Conservation (phyloP, 768 basidiomycete genomes). For the Suillus variegatus region DNA sequence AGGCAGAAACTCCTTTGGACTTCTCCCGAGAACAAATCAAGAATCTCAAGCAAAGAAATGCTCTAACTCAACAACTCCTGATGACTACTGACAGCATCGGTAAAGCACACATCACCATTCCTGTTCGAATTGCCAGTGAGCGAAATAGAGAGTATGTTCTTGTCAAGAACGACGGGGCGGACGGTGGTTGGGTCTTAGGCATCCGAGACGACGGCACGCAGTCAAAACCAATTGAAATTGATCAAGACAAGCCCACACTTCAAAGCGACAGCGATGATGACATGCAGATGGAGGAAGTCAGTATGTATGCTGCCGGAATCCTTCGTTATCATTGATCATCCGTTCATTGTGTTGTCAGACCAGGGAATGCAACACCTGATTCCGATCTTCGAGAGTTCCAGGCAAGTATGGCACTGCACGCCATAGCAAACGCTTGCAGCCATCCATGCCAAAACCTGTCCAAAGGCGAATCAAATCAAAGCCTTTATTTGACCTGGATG, state of each 20-base stretch:
- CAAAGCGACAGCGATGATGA: conserved; percentile 46
- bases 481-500: conserved; percentile 57
- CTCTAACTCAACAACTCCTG: conserved; percentile 90
- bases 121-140: conserved; percentile 93
- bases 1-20: conserved; percentile 81
- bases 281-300: conserved; percentile 81
- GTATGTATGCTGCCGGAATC: conserved; percentile 49
- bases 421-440: conserved; percentile 51
- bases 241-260: conserved; percentile 51
- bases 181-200: conserved; percentile 94
- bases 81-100: conserved; percentile 92
- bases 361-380: conserved; percentile 43
- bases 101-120: conserved; percentile 86
- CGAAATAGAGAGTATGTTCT: conserved; percentile 94
- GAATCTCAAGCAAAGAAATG: conserved; percentile 85
- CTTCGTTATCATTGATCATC: conserved; percentile 4
- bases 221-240: conserved; percentile 85
- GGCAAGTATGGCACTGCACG: conserved; percentile 59
- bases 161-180: conserved; percentile 84
- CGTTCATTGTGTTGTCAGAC: conserved; percentile 26
- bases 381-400: conserved; percentile 65
- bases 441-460: conserved; percentile 26
- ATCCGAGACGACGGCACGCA: conserved; percentile 85
- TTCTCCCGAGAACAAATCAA: conserved; percentile 97
- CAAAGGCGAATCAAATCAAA: conserved; percentile 37